phyloP scores from a whole-genome alignment of 1,284 basidiomycete species.

The Hemileia vastatrix region DNA sequence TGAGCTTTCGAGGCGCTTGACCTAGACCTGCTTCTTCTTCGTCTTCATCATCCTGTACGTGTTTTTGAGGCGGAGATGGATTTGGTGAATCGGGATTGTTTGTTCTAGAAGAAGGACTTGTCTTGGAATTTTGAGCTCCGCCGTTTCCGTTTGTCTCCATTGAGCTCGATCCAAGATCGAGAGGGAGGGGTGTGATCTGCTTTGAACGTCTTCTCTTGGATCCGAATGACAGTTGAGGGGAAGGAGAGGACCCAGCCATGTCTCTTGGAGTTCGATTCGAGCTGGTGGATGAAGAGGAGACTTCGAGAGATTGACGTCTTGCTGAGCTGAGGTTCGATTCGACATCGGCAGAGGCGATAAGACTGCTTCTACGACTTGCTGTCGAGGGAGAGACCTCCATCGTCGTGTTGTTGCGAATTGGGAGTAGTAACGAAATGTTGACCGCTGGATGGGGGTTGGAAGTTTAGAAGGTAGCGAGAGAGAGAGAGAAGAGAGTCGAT shows the following conservation, averaged over 20 bases:
- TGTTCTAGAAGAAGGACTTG: background rate
- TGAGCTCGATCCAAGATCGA: background rate
- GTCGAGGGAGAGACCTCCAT: background rate
- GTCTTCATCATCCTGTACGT: background rate
- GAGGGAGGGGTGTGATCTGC: background rate
- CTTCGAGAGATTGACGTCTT: background rate
- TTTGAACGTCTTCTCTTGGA: background rate
- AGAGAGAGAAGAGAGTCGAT: background rate
- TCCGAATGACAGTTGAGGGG: background rate
- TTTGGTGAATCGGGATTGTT: background rate
- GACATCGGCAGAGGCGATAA: no score
- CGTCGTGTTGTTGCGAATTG: background rate
- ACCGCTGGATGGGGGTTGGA: background rate
- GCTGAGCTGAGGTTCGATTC: background rate
- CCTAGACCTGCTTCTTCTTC: background rate
- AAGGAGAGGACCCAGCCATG: background rate
- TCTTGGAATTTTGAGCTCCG: no score
- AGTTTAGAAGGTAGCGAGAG: background rate
- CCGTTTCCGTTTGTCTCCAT: background rate
- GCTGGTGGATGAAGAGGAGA: background rate
- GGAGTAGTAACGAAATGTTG: background rate
- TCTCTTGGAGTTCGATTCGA: background rate
- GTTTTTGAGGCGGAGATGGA: background rate
- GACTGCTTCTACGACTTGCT: background rate
- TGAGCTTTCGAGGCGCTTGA: background rate